Conservation (phyloP, 1,284 basidiomycete genomes). For the Tylopilus sp. region DNA sequence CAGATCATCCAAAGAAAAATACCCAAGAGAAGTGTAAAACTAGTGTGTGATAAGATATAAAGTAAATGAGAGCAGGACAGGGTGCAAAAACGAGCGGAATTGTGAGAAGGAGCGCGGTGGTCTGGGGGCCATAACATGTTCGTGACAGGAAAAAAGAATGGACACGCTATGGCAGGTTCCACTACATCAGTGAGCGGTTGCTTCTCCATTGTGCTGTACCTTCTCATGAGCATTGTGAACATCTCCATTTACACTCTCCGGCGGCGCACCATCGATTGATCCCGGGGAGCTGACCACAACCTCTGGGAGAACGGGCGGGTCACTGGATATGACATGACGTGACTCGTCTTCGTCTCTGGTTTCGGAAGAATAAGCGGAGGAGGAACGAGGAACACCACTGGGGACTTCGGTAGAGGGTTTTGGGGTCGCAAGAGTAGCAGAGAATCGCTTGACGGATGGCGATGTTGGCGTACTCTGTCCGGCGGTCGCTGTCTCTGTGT, state of each 20-base stretch:
- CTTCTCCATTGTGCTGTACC: constrained; percentile 25
- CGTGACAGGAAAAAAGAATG: background rate
- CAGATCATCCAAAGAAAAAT: background rate
- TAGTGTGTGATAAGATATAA: constrained; percentile 12
- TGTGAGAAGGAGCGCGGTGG: background rate
- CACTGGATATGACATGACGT: constrained; percentile 29
- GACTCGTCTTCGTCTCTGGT: constrained; percentile 26
- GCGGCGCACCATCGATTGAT: constrained; percentile 33
- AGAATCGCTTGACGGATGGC: constrained; percentile 28
- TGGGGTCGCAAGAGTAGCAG: constrained; percentile 28
- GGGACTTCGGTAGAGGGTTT: constrained; percentile 33
- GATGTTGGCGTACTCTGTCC: constrained; percentile 24
- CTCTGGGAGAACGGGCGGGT: constrained; percentile 38
- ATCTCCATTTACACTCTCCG: constrained; percentile 16
- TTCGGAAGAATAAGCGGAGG: constrained; percentile 32
- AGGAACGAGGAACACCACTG: constrained; percentile 22
- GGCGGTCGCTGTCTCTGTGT: constrained; percentile 12
- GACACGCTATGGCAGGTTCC: background rate
- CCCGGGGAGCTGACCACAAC: constrained; percentile 37
- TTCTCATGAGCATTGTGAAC: constrained; percentile 15
- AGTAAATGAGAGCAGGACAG: no score
- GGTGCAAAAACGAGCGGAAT: constrained; percentile 27
- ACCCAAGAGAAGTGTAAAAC: background rate
- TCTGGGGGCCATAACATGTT: constrained; percentile 4
- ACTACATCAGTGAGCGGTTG: constrained; percentile 21